A percentile compares a stretch with the other conserved stretches of the same genome.
phyloP scores from a whole-genome alignment of 2,329 filamentous ascomycete species.

The Hypoxylon sp. region DNA sequence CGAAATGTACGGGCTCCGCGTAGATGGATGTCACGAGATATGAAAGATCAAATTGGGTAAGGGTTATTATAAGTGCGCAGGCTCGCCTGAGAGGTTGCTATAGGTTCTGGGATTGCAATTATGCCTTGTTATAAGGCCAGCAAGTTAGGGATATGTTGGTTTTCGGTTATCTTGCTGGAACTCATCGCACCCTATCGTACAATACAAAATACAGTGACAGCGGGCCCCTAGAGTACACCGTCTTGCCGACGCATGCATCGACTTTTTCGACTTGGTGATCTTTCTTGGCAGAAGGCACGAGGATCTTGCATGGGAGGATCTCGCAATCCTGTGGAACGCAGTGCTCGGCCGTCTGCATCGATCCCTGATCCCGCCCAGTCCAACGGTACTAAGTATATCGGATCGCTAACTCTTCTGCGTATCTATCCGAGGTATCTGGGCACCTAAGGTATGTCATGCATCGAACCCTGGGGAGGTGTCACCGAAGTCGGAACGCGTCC shows the following conservation, averaged over 20 bases:
- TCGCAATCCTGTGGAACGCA: constrained; percentile 14
- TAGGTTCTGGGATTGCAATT: neutral
- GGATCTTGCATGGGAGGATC: constrained; percentile 11
- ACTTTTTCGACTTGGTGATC: neutral
- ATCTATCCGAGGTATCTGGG: neutral
- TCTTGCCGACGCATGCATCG: neutral
- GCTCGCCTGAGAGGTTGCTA: no score
- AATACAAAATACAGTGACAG: neutral
- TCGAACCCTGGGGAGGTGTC: no score
- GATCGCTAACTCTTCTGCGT: neutral
- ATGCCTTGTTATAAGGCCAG: neutral
- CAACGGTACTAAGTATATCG: neutral
- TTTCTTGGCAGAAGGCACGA: constrained; percentile 4
- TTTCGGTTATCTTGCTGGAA: neutral
- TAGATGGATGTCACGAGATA: neutral
- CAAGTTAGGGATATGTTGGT: neutral
- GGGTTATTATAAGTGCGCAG: neutral
- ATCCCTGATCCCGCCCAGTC: neutral
- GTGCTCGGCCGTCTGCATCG: neutral
- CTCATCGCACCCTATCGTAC: neutral
- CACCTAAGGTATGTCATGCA: no score
- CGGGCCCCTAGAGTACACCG: no score
- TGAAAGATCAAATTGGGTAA: neutral
- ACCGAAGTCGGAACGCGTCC: constrained; percentile 63
- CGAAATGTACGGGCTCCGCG: neutral